A percentile compares a stretch with the other conserved stretches of the same genome.
Evolutionary conservation across 306 rosid genomes (phyloP).

Genomic region (Acacia acuminata): DNA sequence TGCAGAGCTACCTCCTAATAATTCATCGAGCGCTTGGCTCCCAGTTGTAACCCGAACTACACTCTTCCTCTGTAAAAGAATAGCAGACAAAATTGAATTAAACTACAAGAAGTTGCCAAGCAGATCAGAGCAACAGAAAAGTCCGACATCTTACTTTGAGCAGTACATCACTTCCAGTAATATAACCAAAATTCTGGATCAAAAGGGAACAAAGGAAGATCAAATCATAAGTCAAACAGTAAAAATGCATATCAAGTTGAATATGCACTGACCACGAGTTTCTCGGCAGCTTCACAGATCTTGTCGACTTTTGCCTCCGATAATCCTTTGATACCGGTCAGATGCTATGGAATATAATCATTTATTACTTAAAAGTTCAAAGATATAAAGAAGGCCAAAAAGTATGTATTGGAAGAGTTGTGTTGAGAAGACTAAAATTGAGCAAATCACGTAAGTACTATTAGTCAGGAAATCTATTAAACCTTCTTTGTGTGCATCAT

Average conservation of each 20-base stretch:
- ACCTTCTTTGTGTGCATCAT: slow-evolving; percentile 99
- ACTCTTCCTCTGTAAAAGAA: slow-evolving; percentile 66
- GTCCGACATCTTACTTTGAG: slow-evolving; percentile 56
- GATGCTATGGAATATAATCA: slow-evolving; percentile 44
- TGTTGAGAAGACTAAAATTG: not conserved
- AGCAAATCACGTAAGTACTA: not conserved
- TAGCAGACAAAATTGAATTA: slow-evolving; percentile 3
- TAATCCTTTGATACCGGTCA: slow-evolving; percentile 92
- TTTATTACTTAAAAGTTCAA: not conserved
- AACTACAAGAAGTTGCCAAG: not conserved
- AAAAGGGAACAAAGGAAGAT: not conserved
- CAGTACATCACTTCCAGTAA: slow-evolving; percentile 89
- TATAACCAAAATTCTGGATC: slow-evolving; percentile 84
- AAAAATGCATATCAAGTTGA: not conserved
- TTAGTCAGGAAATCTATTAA: slow-evolving; percentile 9
- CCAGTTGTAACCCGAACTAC: slow-evolving; percentile 89
- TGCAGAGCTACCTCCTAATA: slow-evolving; percentile 76
- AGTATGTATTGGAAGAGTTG: not conserved
- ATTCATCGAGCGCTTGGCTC: slow-evolving; percentile 95
- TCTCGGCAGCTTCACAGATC: slow-evolving; percentile 98
- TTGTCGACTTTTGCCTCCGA: slow-evolving; percentile 98
- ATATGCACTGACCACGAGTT: slow-evolving; percentile 69
- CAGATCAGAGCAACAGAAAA: slow-evolving; percentile 25
- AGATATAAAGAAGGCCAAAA: not conserved
- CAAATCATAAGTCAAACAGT: not conserved